Evolutionary conservation across 257 asterid genomes (phyloP).

Genomic region (Solanum neorickii): DNA sequence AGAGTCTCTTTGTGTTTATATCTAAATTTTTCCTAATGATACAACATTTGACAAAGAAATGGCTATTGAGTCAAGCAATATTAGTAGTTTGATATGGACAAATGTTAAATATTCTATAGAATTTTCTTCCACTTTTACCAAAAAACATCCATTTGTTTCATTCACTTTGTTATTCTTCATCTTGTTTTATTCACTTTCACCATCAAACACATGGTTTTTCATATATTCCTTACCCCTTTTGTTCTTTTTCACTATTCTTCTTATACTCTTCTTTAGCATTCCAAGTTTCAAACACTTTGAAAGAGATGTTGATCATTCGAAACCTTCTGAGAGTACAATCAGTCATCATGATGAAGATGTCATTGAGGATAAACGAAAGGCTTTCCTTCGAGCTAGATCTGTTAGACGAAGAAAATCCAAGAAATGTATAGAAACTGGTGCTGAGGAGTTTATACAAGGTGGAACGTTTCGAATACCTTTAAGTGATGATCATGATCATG

Average conservation of each 20-base stretch:
- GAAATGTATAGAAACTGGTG: conserved; percentile 12
- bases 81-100: conserved; percentile 25
- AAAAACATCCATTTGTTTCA: conserved; percentile 34
- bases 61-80: conserved; percentile 37
- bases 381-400: conserved; percentile 41
- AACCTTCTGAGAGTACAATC: background rate
- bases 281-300: background rate
- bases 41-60: conserved; percentile 14
- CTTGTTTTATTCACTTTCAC: conserved; percentile 30
- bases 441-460: conserved; percentile 23
- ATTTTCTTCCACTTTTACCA: conserved; percentile 10
- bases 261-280: conserved; percentile 6
- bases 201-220: conserved; percentile 48
- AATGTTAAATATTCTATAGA: conserved; percentile 16
- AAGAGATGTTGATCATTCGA: conserved; percentile 1
- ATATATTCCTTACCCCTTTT: conserved; percentile 28
- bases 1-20: background rate
- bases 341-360: background rate
- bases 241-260: conserved; percentile 8
- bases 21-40: background rate
- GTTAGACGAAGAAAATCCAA: conserved; percentile 51
- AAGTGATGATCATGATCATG: background rate
- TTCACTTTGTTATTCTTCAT: conserved; percentile 17
- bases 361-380: conserved; percentile 5
- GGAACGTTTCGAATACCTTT: conserved; percentile 15